phyloP scores from a whole-genome alignment of 106 monocot species.

The Phalaenopsis equestris region DNA sequence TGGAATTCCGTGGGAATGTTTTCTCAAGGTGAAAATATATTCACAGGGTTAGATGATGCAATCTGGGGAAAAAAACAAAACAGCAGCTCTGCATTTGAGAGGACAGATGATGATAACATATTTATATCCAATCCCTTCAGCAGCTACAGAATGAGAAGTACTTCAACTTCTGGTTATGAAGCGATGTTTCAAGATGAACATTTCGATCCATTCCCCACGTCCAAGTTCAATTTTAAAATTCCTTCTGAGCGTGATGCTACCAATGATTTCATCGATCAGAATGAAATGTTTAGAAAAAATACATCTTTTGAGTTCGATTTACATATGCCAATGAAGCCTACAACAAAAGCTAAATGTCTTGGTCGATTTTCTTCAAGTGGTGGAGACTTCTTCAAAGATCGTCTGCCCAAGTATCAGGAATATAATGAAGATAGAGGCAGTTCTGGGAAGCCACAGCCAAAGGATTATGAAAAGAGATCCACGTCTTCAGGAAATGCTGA shows the following conservation, averaged over 20 bases:
- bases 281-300: conserved; percentile 9
- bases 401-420: conserved; percentile 9
- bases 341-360: conserved; percentile 8
- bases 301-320: conserved; percentile 8
- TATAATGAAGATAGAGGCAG: conserved; percentile 10
- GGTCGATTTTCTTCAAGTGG: conserved; percentile 15
- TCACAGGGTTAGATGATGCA: conserved; percentile 7
- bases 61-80: conserved; percentile 3
- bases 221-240: conserved; percentile 9
- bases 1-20: conserved; percentile 13
- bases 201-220: conserved; percentile 13
- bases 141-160: conserved; percentile 5
- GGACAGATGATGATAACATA: conserved; percentile 6
- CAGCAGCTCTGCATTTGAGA: background rate
- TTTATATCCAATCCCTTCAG: conserved; percentile 10
- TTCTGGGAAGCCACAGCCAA: conserved; percentile 11
- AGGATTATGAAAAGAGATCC: conserved; percentile 17
- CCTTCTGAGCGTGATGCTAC: background rate
- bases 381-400: conserved; percentile 6
- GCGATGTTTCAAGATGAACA: conserved; percentile 20
- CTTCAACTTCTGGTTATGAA: conserved; percentile 5
- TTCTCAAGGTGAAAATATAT: conserved; percentile 7
- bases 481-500: conserved; percentile 16
- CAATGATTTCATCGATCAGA: conserved; percentile 9
- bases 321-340: conserved; percentile 7